Conservation (phyloP, 148 eudicot species). For the Vaccinium darrowii region DNA sequence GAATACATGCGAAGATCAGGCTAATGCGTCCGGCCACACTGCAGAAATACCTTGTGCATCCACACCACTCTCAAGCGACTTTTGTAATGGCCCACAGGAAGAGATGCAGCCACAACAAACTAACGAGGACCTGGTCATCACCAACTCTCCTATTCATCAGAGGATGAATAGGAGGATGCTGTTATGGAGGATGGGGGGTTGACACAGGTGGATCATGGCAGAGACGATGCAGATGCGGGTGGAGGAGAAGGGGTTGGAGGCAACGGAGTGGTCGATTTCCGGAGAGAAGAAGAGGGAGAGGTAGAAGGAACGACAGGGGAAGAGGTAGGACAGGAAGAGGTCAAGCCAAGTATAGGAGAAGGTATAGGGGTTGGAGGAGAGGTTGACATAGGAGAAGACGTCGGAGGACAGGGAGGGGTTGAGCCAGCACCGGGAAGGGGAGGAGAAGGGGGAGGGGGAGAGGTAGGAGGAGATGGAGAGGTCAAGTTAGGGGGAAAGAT, state of each 20-base stretch:
- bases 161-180: too few species aligned
- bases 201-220: not conserved
- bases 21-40: not conserved
- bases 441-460: not conserved
- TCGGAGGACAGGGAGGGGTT: not conserved
- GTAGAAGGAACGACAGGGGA: not conserved
- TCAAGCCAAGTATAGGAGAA: not conserved
- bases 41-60: not conserved
- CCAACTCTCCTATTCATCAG: not conserved
- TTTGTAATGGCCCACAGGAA: not conserved
- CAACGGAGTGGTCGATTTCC: not conserved
- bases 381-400: not conserved
- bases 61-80: not conserved
- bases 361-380: not conserved
- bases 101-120: not conserved
- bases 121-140: not conserved
- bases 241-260: not conserved
- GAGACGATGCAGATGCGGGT: not conserved
- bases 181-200: not conserved
- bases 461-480: not conserved
- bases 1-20: not conserved
- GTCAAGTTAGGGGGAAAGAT: not conserved
- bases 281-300: not conserved
- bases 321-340: not conserved
- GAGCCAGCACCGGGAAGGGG: not conserved